phyloP scores from a whole-genome alignment of 352 stramenopile genomes.

The Globisporangium takayamanum region DNA sequence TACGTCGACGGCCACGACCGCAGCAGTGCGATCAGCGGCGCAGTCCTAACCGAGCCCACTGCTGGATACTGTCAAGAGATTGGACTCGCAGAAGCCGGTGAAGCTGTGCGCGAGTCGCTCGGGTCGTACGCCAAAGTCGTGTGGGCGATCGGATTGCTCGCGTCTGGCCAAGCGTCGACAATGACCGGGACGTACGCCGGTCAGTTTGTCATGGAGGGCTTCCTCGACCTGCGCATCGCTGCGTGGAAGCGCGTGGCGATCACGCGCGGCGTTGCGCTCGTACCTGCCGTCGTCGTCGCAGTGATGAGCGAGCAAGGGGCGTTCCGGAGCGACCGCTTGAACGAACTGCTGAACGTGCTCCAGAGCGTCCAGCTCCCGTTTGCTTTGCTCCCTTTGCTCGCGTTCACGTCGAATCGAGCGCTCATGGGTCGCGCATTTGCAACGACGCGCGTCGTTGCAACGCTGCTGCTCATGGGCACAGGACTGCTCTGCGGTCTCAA shows the following conservation, averaged over 20 bases:
- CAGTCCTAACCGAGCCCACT: conserved; percentile 8
- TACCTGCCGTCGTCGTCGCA: conserved; percentile 69
- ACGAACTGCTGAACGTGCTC: conserved; percentile 81
- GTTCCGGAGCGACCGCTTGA: conserved; percentile 59
- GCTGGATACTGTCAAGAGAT: conserved; percentile 79
- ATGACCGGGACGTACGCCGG: conserved; percentile 93
- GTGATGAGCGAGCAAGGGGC: conserved; percentile 47
- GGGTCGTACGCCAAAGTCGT: conserved; percentile 60
- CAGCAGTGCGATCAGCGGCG: not conserved
- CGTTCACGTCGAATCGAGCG: conserved; percentile 49
- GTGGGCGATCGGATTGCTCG: conserved; percentile 89
- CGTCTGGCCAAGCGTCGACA: conserved; percentile 85
- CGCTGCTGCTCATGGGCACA: conserved; percentile 31
- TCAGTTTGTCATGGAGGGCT: conserved; percentile 94
- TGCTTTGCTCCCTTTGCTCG: conserved; percentile 73
- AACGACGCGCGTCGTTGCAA: conserved; percentile 24
- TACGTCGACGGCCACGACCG: conserved; percentile 33
- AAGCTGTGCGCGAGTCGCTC: conserved; percentile 54
- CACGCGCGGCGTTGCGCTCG: conserved; percentile 81
- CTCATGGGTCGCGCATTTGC: conserved; percentile 66
- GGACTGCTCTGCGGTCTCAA: conserved; percentile 55
- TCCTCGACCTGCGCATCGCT: conserved; percentile 79
- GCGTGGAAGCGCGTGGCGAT: conserved; percentile 82
- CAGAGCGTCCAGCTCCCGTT: conserved; percentile 88
- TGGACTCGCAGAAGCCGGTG: conserved; percentile 58